Base-by-base conservation (phyloP, 2,329 filamentous ascomycete species). In the Scopulariopsis brevicaulis region DNA sequence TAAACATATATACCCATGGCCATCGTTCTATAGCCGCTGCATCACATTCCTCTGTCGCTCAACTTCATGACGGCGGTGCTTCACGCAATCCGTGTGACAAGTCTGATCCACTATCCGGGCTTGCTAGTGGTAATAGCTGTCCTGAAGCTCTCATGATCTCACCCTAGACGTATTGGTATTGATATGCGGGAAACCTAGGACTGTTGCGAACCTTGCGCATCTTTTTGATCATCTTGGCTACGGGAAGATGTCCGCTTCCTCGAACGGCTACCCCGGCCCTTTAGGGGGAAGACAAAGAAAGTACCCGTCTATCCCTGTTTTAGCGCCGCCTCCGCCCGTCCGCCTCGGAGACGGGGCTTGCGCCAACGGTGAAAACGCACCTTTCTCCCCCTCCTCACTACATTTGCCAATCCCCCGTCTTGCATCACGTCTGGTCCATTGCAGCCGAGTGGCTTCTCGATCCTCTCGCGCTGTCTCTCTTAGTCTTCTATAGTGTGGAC, bases 281-380 rank as follows among this genome's bases (percentile, higher is more conserved):
- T 40, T 18, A 14, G 34, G 14, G 3, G 18, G 18, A 40, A 40
- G 37, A 40, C 18, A 40, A 11, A 40, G 37, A 4, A 11, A 11
- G 18, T 40, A 40, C 6, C 37, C 37, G 4, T 40, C 11, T 11
- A 40, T 22, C 55, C 24, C 28, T 57, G 14, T 10, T n/a, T 12
- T 24, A 34, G 15, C 18, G 28, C 24, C 18, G 28, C 43, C 18
- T 37, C 20, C 20, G 37, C 18, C 65, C 69, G 70, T 11, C 58
- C 56, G 11, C 72, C 71, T 14, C 72, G 73, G 59, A 69, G 63
- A 57, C 65, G 63, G 2, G 59, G 53, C 46, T 66, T 65, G 28
- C 71, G 68, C 72, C 71, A 74, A 5, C 63, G 60, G 34, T 71
- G 70, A 50, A 68, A 65, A 15, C 71, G 71, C 65, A 70, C 69